Evolutionary conservation across 1,284 basidiomycete genomes (phyloP).

Genomic region (Kwoniella shivajii): DNA sequence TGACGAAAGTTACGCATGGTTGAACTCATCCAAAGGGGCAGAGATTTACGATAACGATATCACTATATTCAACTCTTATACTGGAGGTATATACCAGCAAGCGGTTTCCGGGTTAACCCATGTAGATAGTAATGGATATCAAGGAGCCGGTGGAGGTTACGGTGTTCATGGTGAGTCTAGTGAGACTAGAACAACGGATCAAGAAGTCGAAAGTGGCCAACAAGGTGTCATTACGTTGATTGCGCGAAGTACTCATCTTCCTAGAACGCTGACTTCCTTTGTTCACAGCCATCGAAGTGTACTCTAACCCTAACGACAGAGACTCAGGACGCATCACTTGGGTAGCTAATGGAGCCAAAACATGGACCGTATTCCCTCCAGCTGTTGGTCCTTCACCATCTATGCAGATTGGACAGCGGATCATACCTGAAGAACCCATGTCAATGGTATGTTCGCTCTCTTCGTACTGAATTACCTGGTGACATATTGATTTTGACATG

Average conservation of each 20-base stretch:
- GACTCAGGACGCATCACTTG: slow-evolving; percentile 65
- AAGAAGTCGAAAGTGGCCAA: no score
- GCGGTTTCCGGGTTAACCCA: slow-evolving; percentile 69
- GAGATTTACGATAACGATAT: slow-evolving; percentile 52
- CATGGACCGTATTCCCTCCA: slow-evolving; percentile 59
- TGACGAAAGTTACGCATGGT: slow-evolving; percentile 67
- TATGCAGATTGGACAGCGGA: slow-evolving; percentile 70
- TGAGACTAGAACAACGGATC: neutral
- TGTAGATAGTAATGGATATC: slow-evolving; percentile 57
- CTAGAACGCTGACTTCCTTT: neutral
- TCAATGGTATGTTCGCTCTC: slow-evolving; percentile 38
- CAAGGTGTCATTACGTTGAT: neutral
- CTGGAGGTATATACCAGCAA: slow-evolving; percentile 77
- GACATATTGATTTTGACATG: neutral
- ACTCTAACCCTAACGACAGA: slow-evolving; percentile 62
- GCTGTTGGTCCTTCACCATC: slow-evolving; percentile 65
- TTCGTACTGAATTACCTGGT: neutral
- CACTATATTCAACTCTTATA: slow-evolving; percentile 71
- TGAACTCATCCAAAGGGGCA: slow-evolving; percentile 55
- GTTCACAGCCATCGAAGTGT: slow-evolving; percentile 65
- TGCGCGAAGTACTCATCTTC: neutral
- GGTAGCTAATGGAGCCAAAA: slow-evolving; percentile 61
- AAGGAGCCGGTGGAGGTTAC: slow-evolving; percentile 33
- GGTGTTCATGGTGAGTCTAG: slow-evolving; percentile 59
- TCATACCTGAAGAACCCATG: slow-evolving; percentile 83